phyloP scores from a whole-genome alignment of 1,139 yeast genomes.

The Hyphopichia buzzinii region DNA sequence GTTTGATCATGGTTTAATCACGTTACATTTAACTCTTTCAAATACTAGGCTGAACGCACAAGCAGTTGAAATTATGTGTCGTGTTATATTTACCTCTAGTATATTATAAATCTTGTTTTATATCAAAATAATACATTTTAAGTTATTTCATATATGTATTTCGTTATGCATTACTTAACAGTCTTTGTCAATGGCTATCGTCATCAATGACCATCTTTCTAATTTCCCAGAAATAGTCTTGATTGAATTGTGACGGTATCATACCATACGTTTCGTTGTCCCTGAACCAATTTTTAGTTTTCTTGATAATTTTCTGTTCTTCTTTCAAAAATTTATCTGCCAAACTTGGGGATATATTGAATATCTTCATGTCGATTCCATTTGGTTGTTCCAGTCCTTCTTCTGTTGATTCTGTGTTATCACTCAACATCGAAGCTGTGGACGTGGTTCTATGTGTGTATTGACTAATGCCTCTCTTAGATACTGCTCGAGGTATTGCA shows the following conservation, averaged over 20 bases:
- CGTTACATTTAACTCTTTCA: neutral
- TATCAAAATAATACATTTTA: no score
- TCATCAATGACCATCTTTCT: slow-evolving; percentile 51
- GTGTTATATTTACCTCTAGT: neutral
- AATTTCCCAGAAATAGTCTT: slow-evolving; percentile 53
- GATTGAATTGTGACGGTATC: slow-evolving; percentile 15
- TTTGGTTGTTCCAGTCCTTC: slow-evolving; percentile 13
- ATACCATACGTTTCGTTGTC: slow-evolving; percentile 30
- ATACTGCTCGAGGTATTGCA: slow-evolving; percentile 6
- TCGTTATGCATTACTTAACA: no score
- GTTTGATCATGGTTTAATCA: slow-evolving; percentile 17
- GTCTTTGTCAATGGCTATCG: slow-evolving; percentile 14
- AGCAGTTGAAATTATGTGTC: neutral
- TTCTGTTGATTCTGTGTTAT: slow-evolving; percentile 8
- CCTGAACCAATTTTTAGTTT: slow-evolving; percentile 53
- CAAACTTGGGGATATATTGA: slow-evolving; percentile 37
- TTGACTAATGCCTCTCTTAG: slow-evolving; percentile 20
- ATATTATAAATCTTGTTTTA: no score
- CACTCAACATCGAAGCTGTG: slow-evolving; percentile 13
- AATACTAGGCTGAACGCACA: neutral
- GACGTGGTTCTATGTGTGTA: slow-evolving; percentile 41
- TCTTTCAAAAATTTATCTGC: slow-evolving; percentile 47
- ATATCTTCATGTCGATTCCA: slow-evolving; percentile 22
- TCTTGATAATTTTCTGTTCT: slow-evolving; percentile 48
- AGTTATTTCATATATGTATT: no score